These are phyloP conservation scores for Gnomoniopsis smithogilvyi DNA, from an alignment of 2,329 filamentous ascomycete species.

Conservation along the genomic window DNA sequence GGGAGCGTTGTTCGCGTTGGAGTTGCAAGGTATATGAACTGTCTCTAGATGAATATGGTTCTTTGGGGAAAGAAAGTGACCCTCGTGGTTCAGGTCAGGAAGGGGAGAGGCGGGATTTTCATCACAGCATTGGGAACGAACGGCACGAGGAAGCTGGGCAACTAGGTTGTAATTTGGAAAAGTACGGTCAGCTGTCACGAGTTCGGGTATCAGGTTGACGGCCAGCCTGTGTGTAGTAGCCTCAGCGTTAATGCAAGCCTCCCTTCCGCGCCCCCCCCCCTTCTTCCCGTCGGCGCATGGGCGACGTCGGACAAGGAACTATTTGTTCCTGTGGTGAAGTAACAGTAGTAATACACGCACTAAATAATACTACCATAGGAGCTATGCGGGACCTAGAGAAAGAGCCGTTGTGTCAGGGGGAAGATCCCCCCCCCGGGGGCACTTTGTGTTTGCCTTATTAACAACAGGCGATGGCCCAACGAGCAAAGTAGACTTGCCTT, in stretches of 20 bases:
- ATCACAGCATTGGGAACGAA: too few species aligned
- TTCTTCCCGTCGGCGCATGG: not conserved
- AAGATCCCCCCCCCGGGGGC: not conserved
- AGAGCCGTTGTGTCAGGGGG: not conserved
- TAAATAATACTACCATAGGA: too few species aligned
- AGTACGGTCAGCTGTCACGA: not conserved
- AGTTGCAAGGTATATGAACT: too few species aligned
- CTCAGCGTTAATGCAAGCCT: too few species aligned
- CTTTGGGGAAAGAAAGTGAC: not conserved
- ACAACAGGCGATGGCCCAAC: too few species aligned
- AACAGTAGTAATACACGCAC: not conserved
- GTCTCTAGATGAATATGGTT: too few species aligned
- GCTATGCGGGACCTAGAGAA: not conserved
- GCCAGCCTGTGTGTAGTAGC: too few species aligned
- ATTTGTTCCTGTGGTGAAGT: not conserved
- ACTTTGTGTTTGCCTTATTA: too few species aligned
- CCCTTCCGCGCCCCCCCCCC: too few species aligned
- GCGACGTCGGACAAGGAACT: conserved; percentile 6
- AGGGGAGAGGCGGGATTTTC: not conserved
- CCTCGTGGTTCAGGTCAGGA: not conserved
- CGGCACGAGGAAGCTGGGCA: not conserved
- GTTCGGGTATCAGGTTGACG: not conserved
- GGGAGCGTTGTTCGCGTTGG: too few species aligned
- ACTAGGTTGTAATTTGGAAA: not conserved
- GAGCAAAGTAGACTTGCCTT: too few species aligned